phyloP scores from a whole-genome alignment of 768 basidiomycete genomes.

The Russula abietina region DNA sequence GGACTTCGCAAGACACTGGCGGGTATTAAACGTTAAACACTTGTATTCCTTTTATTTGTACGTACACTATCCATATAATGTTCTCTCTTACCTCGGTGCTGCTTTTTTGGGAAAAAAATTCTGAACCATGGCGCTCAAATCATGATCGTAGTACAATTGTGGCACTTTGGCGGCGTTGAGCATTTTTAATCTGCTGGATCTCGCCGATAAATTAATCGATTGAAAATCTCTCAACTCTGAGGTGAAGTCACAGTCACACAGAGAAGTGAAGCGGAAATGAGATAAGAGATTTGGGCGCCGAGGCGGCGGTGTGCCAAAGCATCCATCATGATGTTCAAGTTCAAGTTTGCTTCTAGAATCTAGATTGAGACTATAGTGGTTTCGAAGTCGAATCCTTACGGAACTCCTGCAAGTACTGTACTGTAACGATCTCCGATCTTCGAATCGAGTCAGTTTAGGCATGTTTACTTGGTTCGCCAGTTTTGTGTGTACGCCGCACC shows the following conservation, averaged over 20 bases:
- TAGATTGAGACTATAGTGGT: no score
- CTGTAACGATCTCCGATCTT: not conserved
- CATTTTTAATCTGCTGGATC: not conserved
- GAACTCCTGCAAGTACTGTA: not conserved
- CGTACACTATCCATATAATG: not conserved
- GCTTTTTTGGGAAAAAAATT: not conserved
- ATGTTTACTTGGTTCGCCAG: not conserved
- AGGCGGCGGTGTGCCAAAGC: no score
- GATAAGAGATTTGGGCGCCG: not conserved
- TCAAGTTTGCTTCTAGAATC: no score
- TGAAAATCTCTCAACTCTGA: no score
- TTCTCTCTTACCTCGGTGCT: not conserved
- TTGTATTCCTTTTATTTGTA: not conserved
- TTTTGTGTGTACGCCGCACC: no score
- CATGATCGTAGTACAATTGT: not conserved
- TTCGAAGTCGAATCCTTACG: no score
- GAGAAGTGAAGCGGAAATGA: not conserved
- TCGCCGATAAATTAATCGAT: not conserved
- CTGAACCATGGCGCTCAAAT: not conserved
- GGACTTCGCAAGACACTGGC: conserved; percentile 62
- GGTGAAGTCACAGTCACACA: no score
- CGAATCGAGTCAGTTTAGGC: not conserved
- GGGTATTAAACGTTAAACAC: conserved; percentile 31
- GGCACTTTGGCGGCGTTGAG: not conserved
- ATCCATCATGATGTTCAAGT: no score